Base-by-base conservation (phyloP, 192 early-diverging fungal genomes). In the Podochytrium sp. region DNA sequence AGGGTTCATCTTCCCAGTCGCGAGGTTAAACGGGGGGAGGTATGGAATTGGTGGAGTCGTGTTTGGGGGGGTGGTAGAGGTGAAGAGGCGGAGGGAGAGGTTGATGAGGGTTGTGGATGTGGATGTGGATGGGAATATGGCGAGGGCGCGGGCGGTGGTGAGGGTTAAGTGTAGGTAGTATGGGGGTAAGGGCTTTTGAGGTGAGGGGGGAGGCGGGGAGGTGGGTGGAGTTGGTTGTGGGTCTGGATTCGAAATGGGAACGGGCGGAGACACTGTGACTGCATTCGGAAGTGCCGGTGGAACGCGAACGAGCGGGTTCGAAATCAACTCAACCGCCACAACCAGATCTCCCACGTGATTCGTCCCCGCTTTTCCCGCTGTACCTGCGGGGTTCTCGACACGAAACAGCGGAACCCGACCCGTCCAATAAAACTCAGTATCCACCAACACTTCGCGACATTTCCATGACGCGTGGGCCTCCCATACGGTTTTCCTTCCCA, bases 21-120 rank as follows among this genome's bases (percentile, higher is more conserved):
- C 30, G 27, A 75, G 43, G 58, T 82, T 78, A 60, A 82, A 82
- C 7, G 81, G 81, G 38, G 77, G 76, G 6, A 73, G 52, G 67
- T 78, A 82, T 23, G 74, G 60, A 1, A 82, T 57, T 12, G 81
- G 81, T 0, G 78, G 75, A 40, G 81, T 77, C 37, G 68, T 71
- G 33, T 67, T 69, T 1, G 78, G 67, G 27, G 81, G 72, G 2
- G 50, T 71, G 7, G 70, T 39, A 3, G 62, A 32, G 3, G 73
- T 76, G 59, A 82, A 76, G 20, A 82, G 53, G 3, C 77, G 60
- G 14, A 82, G 41, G 4, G 76, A 65, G 27, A 82, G 71, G 52
- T 73, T 59, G 3, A 82, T 41, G 4, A 76, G 64, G 7, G 52
- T 70, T 58, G 74, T 10, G 20, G 51, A 32, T 10, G 14, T 38